Base-by-base conservation (phyloP, 1,284 basidiomycete species). In the Somion occarium region DNA sequence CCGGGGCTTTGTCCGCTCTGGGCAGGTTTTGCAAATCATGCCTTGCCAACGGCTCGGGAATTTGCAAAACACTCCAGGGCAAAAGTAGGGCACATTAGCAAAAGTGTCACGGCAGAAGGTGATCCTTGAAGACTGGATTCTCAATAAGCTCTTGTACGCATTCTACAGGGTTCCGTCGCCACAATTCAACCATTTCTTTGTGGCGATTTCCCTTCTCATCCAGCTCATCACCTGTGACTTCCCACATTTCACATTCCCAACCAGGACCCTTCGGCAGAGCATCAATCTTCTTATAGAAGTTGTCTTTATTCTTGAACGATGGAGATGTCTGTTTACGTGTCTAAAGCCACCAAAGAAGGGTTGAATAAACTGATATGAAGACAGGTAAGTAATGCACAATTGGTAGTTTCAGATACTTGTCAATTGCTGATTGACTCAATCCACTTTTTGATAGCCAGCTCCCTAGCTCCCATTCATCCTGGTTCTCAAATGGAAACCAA, bases 101-200 rank as follows among this genome's bases (percentile, higher is more conserved):
- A 41, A 23, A n/a, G n/a, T n/a, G n/a, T n/a, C n/a, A n/a, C n/a
- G n/a, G n/a, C n/a, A n/a, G n/a, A n/a, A 71, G 59, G 5, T 55
- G 7, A 0, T 65, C 58, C 1, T 52, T 13, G 44, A 73, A 72
- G 2, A 50, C 37, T 0, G 67, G 64, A 50, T 71, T 69, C 0
- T 64, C 56, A 2, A 73, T 61, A 1, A 72, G 49, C 43, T 72
- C 64, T 3, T 48, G 23, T 11, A 71, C 56, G 25, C 62, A 64
- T 27, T 66, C 63, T 0, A 71, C 57, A 20, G 66, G 58, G 59
- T 72, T 56, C 2, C 68, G 56, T 20, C 46, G 34, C 60, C 63
- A 66, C 15, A 64, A 23, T 46, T 69, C 62, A 1, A 61, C 37
- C n/a, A n/a, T n/a, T n/a, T n/a, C n/a, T n/a, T n/a, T n/a, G n/a